A percentile compares a stretch with the other conserved stretches of the same genome.
These are phyloP conservation scores for Helianthus annuus DNA, from an alignment of 129 eudicot species.

Conservation along the genomic window DNA sequence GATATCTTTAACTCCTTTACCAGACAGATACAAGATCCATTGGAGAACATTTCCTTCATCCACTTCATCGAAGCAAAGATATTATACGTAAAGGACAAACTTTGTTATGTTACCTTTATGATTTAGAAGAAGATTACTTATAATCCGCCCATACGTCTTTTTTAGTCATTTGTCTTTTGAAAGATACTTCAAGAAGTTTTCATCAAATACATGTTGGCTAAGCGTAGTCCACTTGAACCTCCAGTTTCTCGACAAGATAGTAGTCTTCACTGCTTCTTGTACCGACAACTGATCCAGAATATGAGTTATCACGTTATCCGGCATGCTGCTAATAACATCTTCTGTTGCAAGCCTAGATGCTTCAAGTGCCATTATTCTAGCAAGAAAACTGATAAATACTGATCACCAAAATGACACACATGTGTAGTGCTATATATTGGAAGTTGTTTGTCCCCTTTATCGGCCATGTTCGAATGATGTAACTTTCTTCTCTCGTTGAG, in stretches of 20 bases:
- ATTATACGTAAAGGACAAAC: neutral
- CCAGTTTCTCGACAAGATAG: slow-evolving; percentile 8
- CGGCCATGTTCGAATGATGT: no score
- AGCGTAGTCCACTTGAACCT: slow-evolving; percentile 20
- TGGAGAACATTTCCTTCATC: neutral
- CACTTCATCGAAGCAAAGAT: neutral
- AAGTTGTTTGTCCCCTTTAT: no score
- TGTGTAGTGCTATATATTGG: no score
- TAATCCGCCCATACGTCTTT: neutral
- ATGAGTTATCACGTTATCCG: slow-evolving; percentile 10
- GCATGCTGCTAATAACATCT: slow-evolving; percentile 19
- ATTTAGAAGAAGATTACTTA: neutral
- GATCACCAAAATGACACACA: no score
- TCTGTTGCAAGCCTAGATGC: neutral
- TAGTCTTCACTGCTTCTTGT: slow-evolving; percentile 14
- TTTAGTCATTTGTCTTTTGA: no score
- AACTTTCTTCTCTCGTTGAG: no score
- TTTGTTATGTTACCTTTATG: neutral
- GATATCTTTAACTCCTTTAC: neutral
- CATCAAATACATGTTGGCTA: slow-evolving; percentile 9
- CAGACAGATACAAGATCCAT: neutral
- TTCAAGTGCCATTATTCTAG: neutral
- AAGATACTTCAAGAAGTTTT: neutral
- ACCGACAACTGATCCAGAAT: slow-evolving; percentile 11
- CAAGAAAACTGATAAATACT: neutral